phyloP scores from a whole-genome alignment of 164 flowering plant species.

The Stephania cephalantha region DNA sequence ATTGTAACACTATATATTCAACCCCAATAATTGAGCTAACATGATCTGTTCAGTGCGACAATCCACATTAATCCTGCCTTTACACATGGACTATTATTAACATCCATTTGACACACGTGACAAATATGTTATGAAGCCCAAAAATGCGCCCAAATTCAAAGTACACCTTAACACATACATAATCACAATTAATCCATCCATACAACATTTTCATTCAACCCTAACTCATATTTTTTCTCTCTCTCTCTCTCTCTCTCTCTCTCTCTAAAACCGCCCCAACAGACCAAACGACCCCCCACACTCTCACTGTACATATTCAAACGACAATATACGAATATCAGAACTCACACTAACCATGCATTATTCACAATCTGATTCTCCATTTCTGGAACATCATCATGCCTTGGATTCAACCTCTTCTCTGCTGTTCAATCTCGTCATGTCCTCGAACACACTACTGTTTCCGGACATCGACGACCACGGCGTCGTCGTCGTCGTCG shows the following conservation, averaged over 20 bases:
- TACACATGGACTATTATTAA: neutral
- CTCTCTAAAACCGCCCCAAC: neutral
- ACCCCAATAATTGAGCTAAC: neutral
- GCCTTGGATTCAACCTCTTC: conserved; percentile 22
- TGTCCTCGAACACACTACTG: conserved; percentile 32
- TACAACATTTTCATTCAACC: neutral
- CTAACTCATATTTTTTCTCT: neutral
- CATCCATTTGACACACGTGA: neutral
- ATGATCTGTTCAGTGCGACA: too few relatives aligned
- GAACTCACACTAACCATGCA: conserved; percentile 46
- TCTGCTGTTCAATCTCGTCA: conserved; percentile 35
- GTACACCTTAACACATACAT: neutral
- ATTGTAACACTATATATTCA: too few relatives aligned
- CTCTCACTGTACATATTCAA: neutral
- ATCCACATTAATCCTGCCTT: neutral
- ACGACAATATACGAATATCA: conserved; percentile 17
- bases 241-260: neutral
- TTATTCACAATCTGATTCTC: neutral
- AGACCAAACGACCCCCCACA: neutral
- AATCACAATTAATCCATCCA: too few relatives aligned
- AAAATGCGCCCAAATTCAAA: neutral
- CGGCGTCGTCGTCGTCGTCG: conserved; percentile 16
- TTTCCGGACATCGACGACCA: conserved; percentile 25
- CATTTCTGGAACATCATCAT: too few relatives aligned
- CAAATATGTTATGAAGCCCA: neutral